Base-by-base conservation (phyloP, 2,329 filamentous ascomycete genomes). In the Diaporthe australafricana region DNA sequence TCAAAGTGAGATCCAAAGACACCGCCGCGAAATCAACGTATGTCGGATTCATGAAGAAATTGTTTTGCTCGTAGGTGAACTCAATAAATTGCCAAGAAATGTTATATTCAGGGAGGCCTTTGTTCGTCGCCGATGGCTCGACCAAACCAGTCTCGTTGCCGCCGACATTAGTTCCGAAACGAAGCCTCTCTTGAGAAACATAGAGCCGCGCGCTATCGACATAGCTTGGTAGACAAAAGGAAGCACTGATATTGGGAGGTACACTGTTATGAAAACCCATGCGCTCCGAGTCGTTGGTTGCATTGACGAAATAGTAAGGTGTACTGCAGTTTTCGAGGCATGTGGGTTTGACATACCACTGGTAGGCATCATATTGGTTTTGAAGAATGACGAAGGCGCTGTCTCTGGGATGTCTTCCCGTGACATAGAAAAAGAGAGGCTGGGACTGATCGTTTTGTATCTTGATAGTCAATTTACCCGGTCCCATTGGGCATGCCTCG, bases 391-490 rank as follows among this genome's bases (percentile, higher is more conserved):
- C 11, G 25, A 32, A 71, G 42, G n/a, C 50, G 50, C 20, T 16
- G 9, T 35, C 20, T 1, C 20, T 4, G 8, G 62, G 62, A 1
- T 71, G 52, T 17, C 20, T 42, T 3, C 62, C 70, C 7, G 70
- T 71, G 14, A 71, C 32, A 7, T 71, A 71, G 42, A 66, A 55
- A 30, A 68, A 71, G 5, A 71, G n/a, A 2, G 55, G 70, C 11
- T 27, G 45, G 1, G 9, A 8, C 6, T 57, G 62, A 25, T 27
- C n/a, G 52, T 71, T 71, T 35, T 71, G 56, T 14, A 71, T 53
- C 12, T 42, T 60, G 25, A 71, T 47, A 6, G 22, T 68, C 32
- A 60, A 60, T 22, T 22, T 57, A 9, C 20, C 55, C 5, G 50
- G 42, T 1, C 3, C 20, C 32, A 3, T n/a, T 3, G 30, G 9